Base-by-base conservation (phyloP, 768 basidiomycete species). In the Udeniomyces megalosporus region DNA sequence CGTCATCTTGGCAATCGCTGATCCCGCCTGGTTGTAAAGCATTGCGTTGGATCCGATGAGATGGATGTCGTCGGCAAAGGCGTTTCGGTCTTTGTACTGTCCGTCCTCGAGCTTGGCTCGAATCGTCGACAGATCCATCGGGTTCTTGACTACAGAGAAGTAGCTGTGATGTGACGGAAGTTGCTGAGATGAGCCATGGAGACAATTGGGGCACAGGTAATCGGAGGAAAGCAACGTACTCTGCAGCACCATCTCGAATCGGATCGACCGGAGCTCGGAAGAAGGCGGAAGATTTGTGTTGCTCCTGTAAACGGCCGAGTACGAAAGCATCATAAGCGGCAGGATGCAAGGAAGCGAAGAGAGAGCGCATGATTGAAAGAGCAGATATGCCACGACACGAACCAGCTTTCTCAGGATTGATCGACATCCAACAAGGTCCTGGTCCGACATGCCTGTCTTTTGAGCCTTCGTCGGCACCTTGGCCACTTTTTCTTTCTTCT, bases 191-290 rank as follows among this genome's bases (percentile, higher is more conserved):
- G 17, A 47, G n/a, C 42, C 44, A 51, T 48, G 3, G 32, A 12
- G 61, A 67, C 57, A n/a, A n/a, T n/a, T n/a, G n/a, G n/a, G n/a
- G n/a, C n/a, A n/a, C n/a, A n/a, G n/a, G n/a, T n/a, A n/a, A n/a
- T n/a, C n/a, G n/a, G n/a, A 60, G 38, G 22, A 7, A 34, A 29
- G 35, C 56, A 49, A 77, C 80, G 58, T 71, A 93, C 87, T 86
- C 86, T 20, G 88, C 88, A 11, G 89, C 91, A 69, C 81, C 80
- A 69, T 95, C 91, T 66, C 89, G 79, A 46, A 93, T 81, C n/a
- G 91, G 91, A 74, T 95, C 91, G n/a, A 97, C 93, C 34, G 93
- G 89, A 62, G 86, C 82, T 46, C 83, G 76, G 74, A 97, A 97
- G 58, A 86, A 69, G 29, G 74, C 71, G 3, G 86, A 83, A 64